Evolutionary conservation across 805 yeast genomes (phyloP), one percentile per base, ranked within the genome.

Genomic region (Yarrowia deformans): DNA sequence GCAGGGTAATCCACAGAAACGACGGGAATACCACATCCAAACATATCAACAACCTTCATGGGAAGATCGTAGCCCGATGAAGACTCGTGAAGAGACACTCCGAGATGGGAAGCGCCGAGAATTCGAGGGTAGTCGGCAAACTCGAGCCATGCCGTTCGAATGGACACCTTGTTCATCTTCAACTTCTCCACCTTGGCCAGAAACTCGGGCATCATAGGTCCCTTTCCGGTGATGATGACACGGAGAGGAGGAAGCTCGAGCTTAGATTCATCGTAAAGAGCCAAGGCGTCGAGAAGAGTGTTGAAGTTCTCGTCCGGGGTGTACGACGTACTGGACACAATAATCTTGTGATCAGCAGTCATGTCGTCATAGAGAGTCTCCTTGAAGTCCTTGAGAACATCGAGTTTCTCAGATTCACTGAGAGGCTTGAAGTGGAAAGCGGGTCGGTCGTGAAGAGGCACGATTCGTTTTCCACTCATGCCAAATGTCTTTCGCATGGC

Each of bases 11-110:
- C 81, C 70, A 93, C 81, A 0, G 97, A 86, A 2, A 93, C 81
- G 0, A 93, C 98, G 0, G 99, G 99, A 13, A 95, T 81, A 0
- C 98, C 98, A 72, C 95, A 90, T 0, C 99, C 99, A 81, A 94
- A 93, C 85, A 94, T 87, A 75, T 95, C 99, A 7, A 94, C 89
- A 43, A 95, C 90, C 78, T 95, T 95, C 99, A 95, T 95, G 0
- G 99, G 99, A 70, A 95, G 82, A 75, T 95, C 99, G 69, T 90
- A 83, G 0, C 99, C 99, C 56, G 97, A 90, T 55, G 97, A 90
- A 0, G 98, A 93, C 4, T 88, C 85, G 78, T 95, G 99, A 71
- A 95, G 80, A 0, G 98, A 94, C 1, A 95, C 84, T 1, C 97
- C 98, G 43, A 93, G 76, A 75, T 95, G 97, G 3, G 97, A 94